A percentile compares a stretch with the other conserved stretches of the same genome.
These are phyloP conservation scores for Colletotrichum sp. DNA, from an alignment of 2,329 filamentous ascomycete genomes.

Conservation along the genomic window DNA sequence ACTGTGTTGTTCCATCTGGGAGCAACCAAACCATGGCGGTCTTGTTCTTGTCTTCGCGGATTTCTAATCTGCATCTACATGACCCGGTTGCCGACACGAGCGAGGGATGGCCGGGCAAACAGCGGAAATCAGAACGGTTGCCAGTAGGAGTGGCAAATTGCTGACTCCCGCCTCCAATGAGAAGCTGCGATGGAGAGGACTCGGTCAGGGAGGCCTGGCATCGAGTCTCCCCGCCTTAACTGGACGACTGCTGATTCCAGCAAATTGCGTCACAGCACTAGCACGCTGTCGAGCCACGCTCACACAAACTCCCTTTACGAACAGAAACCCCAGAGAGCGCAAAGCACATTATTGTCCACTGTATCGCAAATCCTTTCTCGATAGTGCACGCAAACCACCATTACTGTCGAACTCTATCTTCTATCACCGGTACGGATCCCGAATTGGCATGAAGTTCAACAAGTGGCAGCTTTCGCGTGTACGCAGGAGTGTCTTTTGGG, in stretches of 20 bases:
- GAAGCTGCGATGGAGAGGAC: background rate
- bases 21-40: background rate
- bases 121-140: background rate
- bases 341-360: background rate
- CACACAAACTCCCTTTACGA: background rate
- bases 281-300: slow-evolving; percentile 1
- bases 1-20: background rate
- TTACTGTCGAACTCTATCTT: background rate
- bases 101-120: slow-evolving; percentile 3
- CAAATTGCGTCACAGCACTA: slow-evolving; percentile 23
- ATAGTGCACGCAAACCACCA: background rate
- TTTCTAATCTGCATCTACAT: slow-evolving; percentile 12
- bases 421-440: background rate
- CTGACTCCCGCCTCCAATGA: background rate
- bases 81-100: background rate
- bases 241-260: slow-evolving; percentile 4
- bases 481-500: background rate
- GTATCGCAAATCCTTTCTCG: background rate
- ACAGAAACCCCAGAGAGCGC: background rate
- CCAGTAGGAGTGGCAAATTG: slow-evolving; percentile 12
- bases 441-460: background rate
- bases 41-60: background rate
- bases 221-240: background rate
- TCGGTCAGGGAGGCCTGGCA: slow-evolving; percentile 4
- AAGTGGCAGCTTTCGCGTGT: background rate